phyloP scores from a whole-genome alignment of 163 green algal species.

The Scenedesmus sp. region DNA sequence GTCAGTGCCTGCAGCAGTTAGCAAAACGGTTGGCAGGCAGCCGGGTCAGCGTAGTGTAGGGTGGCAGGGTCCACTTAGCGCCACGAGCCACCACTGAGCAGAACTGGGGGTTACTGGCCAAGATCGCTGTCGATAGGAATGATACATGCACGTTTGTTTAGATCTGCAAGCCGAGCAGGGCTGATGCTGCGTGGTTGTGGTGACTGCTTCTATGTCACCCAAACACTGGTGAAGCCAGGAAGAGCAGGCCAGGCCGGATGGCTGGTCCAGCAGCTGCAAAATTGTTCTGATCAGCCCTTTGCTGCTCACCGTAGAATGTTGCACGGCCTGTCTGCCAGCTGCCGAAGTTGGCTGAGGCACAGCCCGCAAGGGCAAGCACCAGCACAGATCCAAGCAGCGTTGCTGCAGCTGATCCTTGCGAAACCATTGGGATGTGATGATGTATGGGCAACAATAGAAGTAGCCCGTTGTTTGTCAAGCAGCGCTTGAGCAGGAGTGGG shows the following conservation, averaged over 20 bases:
- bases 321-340: constrained; percentile 37
- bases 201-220: not conserved
- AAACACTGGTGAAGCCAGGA: not conserved
- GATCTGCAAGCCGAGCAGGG: not conserved
- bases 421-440: not conserved
- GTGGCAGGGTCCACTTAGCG: not conserved
- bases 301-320: constrained; percentile 36
- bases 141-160: too few species aligned
- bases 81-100: not conserved
- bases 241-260: not conserved
- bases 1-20: constrained; percentile 24
- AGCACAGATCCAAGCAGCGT: constrained; percentile 1
- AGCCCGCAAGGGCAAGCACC: not conserved
- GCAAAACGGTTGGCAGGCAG: too few species aligned
- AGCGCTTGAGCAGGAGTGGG: not conserved
- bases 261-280: not conserved
- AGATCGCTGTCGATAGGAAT: not conserved
- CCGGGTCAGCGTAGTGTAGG: not conserved
- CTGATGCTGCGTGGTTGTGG: not conserved
- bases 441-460: too few species aligned
- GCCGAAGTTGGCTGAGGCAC: constrained; percentile 25
- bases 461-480: not conserved
- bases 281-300: not conserved
- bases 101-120: not conserved
- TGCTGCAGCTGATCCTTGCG: not conserved